Evolutionary conservation across 305 asterid species (phyloP), one percentile per base, ranked within the genome.

Genomic region (Ilex paraguariensis): DNA sequence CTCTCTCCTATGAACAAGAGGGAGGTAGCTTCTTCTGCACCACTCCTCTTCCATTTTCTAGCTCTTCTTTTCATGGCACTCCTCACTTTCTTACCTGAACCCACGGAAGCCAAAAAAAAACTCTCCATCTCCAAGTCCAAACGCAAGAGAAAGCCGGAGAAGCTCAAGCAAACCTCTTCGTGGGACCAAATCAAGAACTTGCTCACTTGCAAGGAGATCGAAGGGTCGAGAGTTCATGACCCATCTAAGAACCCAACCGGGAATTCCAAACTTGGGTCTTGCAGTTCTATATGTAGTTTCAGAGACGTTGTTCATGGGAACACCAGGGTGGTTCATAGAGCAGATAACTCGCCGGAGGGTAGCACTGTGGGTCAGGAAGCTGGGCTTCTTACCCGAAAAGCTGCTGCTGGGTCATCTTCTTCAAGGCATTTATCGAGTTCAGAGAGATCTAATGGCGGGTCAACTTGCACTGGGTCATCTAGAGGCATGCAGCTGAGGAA

Each of bases 101-200:
- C 60, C 17, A 5, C 60, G 13, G 54, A 50, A 28, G 70, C 49
- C 57, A 69, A 70, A 66, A 76, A 71, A 57, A 78, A 61, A 60
- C 62, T 58, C 48, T 68, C 75, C 15, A 21, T 21, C 28, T 42
- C 48, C 48, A 42, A 46, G 13, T 46, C 52, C 52, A 79, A 82
- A 56, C 67, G 80, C 54, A 86, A 79, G 77, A 82, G 67, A 44
- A 77, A 70, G 57, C 68, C 69, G 17, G 40, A 60, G 5, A 57
- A 62, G 56, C 61, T 54, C 7, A 6, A 14, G n/a, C 65, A 52
- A 12, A 59, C 64, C 32, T 86, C 96, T 3, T 88, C 98, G 28
- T 91, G 98, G 98, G 87, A 91, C 67, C 89, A 88, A 59, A 50
- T 91, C 84, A 91, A 91, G 75, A 91, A 79, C 86, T 21, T 88